phyloP scores from a whole-genome alignment of 2,329 filamentous ascomycete genomes.

The Microascus cirrosus region DNA sequence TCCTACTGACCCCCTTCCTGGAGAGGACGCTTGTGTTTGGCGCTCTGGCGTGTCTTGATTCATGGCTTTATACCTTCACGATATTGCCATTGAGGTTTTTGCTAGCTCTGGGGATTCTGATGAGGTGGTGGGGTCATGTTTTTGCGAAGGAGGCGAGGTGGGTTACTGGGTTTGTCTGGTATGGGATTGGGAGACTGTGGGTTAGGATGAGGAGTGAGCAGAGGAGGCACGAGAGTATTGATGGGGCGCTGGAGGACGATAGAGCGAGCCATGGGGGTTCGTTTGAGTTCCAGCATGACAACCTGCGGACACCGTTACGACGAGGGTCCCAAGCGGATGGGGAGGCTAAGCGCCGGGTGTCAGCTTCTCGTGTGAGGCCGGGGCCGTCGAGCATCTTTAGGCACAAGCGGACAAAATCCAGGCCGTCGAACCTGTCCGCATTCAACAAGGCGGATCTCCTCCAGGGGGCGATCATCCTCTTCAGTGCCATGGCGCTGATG shows the following conservation, averaged over 20 bases:
- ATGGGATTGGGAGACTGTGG: conserved; percentile 73
- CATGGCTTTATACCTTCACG: conserved; percentile 94
- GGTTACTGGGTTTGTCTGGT: conserved; percentile 66
- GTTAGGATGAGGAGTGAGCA: conserved; percentile 19
- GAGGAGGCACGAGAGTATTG: background rate
- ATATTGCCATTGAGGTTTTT: conserved; percentile 84
- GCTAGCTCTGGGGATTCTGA: conserved; percentile 65
- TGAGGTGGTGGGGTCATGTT: conserved; percentile 67
- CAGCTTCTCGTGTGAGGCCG: conserved; percentile 14
- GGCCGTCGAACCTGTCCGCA: conserved; percentile 71
- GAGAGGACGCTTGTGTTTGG: conserved; percentile 84
- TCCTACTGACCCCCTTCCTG: conserved; percentile 69
- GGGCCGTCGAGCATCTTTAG: conserved; percentile 11
- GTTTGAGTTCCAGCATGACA: background rate
- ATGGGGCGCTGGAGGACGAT: background rate
- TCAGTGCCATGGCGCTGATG: conserved; percentile 77
- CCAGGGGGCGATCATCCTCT: conserved; percentile 79
- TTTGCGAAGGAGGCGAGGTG: conserved; percentile 61
- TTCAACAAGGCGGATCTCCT: conserved; percentile 93
- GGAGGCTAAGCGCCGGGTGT: background rate
- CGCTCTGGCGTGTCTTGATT: conserved; percentile 80
- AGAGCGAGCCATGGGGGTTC: background rate
- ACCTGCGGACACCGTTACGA: background rate
- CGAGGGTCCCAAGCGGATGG: background rate
- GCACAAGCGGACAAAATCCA: conserved; percentile 72